A percentile compares a stretch with the other conserved stretches of the same genome.
Evolutionary conservation across 2,329 filamentous ascomycete genomes (phyloP).

Genomic region (Fusarium buharicum): DNA sequence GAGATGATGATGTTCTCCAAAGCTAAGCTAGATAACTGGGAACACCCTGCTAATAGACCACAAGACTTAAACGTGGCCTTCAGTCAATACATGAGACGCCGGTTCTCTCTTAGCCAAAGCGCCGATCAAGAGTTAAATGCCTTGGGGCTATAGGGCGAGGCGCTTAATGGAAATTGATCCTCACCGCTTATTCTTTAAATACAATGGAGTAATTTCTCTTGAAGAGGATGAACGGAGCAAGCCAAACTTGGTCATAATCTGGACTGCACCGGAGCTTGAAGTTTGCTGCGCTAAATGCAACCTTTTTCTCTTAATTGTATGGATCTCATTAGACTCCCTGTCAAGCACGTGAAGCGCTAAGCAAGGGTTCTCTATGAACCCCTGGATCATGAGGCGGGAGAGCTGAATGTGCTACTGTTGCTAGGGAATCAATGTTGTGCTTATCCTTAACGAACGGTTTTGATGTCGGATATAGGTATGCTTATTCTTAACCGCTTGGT

Average conservation of each 20-base stretch:
- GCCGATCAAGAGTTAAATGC: background rate
- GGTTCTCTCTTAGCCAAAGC: background rate
- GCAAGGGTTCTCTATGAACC: slow-evolving; percentile 4
- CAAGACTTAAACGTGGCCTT: background rate
- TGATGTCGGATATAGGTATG: background rate
- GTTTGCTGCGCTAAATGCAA: slow-evolving; percentile 8
- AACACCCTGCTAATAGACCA: slow-evolving; percentile 6
- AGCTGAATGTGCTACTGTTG: slow-evolving; percentile 14
- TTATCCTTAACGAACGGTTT: background rate
- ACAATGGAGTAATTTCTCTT: too few species aligned
- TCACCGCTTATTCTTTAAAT: slow-evolving; percentile 12
- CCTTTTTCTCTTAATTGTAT: slow-evolving; percentile 1
- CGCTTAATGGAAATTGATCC: slow-evolving; percentile 4
- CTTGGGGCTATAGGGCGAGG: background rate
- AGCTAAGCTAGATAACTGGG: slow-evolving; percentile 5
- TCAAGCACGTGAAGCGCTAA: slow-evolving; percentile 28
- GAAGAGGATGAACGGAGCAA: slow-evolving; percentile 2
- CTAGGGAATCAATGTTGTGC: slow-evolving; percentile 8
- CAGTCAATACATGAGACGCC: background rate
- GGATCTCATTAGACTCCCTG: slow-evolving; percentile 14
- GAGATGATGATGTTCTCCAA: background rate
- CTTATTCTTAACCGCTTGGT: too few species aligned
- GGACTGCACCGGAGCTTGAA: background rate
- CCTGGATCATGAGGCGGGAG: slow-evolving; percentile 19
- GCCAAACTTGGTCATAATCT: background rate